phyloP scores from a whole-genome alignment of 352 stramenopile genomes.

The Globisporangium mamillatum region DNA sequence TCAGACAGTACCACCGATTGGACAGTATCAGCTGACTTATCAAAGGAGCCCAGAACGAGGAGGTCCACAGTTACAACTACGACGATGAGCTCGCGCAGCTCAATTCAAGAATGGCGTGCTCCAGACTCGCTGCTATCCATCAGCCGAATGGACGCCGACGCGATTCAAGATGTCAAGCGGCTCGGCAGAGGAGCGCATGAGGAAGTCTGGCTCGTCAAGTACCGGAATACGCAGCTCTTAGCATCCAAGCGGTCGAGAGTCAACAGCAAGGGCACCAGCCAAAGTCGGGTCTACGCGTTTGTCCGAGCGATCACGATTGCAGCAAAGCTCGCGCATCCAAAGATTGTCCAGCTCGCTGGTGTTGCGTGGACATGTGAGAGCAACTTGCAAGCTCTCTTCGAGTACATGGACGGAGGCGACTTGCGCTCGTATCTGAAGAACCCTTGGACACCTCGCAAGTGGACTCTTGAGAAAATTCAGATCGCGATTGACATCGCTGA shows the following conservation, averaged over 20 bases:
- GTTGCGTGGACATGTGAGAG: neutral
- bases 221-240: constrained; percentile 1
- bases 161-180: neutral
- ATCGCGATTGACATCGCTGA: neutral
- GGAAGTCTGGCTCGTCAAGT: constrained; percentile 12
- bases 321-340: neutral
- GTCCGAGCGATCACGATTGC: neutral
- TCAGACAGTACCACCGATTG: too few relatives aligned
- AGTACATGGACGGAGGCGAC: neutral
- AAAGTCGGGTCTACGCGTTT: neutral
- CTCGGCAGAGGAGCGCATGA: neutral
- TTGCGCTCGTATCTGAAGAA: neutral
- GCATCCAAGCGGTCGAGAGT: constrained; percentile 8
- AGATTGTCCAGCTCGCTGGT: neutral
- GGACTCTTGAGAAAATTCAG: neutral
- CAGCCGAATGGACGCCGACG: neutral
- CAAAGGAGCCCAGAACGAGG: too few relatives aligned
- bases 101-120: neutral
- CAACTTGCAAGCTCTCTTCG: neutral
- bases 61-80: too few relatives aligned
- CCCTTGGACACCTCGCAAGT: neutral
- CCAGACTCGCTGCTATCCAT: neutral
- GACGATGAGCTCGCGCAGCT: too few relatives aligned
- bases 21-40: too few relatives aligned
- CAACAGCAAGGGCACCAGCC: neutral